phyloP scores from a whole-genome alignment of 139 green algal species.

The Chlamydomonas incerta region DNA sequence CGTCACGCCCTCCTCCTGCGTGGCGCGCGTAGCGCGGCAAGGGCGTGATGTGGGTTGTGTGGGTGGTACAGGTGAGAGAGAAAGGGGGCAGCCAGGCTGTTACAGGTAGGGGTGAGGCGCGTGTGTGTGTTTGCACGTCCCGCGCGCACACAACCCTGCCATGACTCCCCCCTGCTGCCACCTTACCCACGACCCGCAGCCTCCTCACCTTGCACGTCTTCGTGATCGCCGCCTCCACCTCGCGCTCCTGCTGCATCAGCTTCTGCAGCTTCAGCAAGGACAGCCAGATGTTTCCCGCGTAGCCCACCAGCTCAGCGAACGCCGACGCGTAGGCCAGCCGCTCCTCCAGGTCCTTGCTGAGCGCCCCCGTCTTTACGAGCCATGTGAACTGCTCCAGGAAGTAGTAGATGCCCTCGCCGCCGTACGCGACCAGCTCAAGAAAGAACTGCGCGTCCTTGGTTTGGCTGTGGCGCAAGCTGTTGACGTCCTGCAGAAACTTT shows the following conservation, averaged over 20 bases:
- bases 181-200: no score
- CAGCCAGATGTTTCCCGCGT: slow-evolving; percentile 77
- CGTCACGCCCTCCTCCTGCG: slow-evolving; percentile 46
- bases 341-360: slow-evolving; percentile 66
- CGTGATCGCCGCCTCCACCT: slow-evolving; percentile 56
- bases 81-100: background rate
- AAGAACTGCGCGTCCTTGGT: slow-evolving; percentile 40
- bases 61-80: no score
- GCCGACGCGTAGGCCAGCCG: slow-evolving; percentile 66
- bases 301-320: slow-evolving; percentile 81
- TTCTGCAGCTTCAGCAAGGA: slow-evolving; percentile 50
- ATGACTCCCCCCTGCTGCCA: no score
- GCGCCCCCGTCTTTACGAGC: slow-evolving; percentile 51
- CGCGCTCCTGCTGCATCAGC: slow-evolving; percentile 65
- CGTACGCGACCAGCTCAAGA: slow-evolving; percentile 76
- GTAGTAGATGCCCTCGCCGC: slow-evolving; percentile 85
- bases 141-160: no score
- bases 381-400: slow-evolving; percentile 88
- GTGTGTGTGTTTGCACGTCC: no score
- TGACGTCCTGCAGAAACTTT: slow-evolving; percentile 86
- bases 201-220: slow-evolving; percentile 26
- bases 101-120: no score
- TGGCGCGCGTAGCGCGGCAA: no score
- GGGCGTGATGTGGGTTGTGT: no score
- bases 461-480: slow-evolving; percentile 69